Evolutionary conservation across 75 land plant genomes (phyloP).

Genomic region (Pinus taeda): DNA sequence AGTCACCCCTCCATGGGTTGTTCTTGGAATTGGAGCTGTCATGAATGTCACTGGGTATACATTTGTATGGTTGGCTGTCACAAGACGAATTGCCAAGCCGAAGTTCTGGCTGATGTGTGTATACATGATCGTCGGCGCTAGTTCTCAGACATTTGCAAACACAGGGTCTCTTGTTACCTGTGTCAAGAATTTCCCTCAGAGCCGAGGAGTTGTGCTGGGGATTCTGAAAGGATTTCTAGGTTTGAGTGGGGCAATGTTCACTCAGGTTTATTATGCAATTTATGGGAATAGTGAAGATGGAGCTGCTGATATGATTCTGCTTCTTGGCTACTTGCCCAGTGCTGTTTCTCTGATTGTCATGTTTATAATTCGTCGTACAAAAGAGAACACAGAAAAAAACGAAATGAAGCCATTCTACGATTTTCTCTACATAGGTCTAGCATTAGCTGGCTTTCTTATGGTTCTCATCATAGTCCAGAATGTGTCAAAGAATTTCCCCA

Average conservation of each 20-base stretch:
- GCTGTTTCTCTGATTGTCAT: slow-evolving; percentile 40
- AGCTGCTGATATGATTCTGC: slow-evolving; percentile 36
- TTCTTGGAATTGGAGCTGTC: slow-evolving; percentile 41
- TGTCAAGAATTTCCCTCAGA: too few species aligned
- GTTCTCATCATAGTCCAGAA: background rate
- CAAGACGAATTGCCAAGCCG: slow-evolving; percentile 31
- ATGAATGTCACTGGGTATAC: slow-evolving; percentile 43
- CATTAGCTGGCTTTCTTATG: slow-evolving; percentile 39
- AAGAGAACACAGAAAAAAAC: background rate
- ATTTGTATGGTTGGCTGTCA: slow-evolving; percentile 58
- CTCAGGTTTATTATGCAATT: slow-evolving; percentile 49
- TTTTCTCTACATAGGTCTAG: slow-evolving; percentile 32
- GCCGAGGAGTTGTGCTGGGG: slow-evolving; percentile 42
- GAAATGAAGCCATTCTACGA: slow-evolving; percentile 29
- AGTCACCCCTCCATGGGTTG: slow-evolving; percentile 45
- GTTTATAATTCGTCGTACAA: slow-evolving; percentile 18
- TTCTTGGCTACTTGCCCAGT: slow-evolving; percentile 51
- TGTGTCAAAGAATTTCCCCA: slow-evolving; percentile 11
- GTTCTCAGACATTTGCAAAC: slow-evolving; percentile 48
- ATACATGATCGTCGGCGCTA: slow-evolving; percentile 48
- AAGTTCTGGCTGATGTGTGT: slow-evolving; percentile 60
- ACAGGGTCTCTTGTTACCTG: slow-evolving; percentile 38
- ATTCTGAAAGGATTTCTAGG: slow-evolving; percentile 73
- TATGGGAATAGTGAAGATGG: slow-evolving; percentile 35
- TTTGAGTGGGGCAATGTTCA: slow-evolving; percentile 73